phyloP scores from a whole-genome alignment of 305 asterid genomes.

The Rubia tinctorum region DNA sequence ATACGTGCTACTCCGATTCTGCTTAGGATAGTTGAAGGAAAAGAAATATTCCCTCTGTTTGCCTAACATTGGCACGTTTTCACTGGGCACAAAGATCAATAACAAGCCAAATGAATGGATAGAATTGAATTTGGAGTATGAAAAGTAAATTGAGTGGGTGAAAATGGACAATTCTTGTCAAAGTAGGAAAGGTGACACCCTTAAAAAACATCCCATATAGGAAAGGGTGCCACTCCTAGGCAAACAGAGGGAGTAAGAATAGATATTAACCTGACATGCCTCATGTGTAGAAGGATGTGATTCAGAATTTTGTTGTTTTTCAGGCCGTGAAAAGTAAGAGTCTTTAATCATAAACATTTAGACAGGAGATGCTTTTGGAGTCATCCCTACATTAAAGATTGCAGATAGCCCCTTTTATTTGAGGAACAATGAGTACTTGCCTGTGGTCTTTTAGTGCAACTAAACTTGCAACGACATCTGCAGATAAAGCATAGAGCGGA shows the following conservation, averaged over 20 bases:
- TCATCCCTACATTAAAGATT: not conserved
- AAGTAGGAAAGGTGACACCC: too few relatives aligned
- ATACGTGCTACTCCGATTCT: not conserved
- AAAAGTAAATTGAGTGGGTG: too few relatives aligned
- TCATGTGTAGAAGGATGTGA: not conserved
- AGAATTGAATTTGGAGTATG: too few relatives aligned
- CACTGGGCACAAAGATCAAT: too few relatives aligned
- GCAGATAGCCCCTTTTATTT: not conserved
- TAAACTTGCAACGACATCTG: constrained; percentile 92
- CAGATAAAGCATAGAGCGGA: constrained; percentile 95
- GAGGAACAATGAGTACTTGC: constrained; percentile 36
- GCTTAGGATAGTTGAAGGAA: not conserved
- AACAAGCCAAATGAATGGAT: too few relatives aligned
- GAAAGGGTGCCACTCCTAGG: too few relatives aligned
- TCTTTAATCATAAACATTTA: not conserved
- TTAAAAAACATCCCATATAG: too few relatives aligned
- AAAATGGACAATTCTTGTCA: too few relatives aligned
- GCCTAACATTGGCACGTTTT: too few relatives aligned
- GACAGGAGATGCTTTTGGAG: not conserved
- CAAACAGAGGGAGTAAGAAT: not conserved
- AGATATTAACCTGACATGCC: not conserved
- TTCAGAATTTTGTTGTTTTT: not conserved
- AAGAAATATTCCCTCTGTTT: not conserved
- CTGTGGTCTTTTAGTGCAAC: constrained; percentile 69
- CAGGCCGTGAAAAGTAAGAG: constrained; percentile 3